A percentile compares a stretch with the other conserved stretches of the same genome.
phyloP scores from a whole-genome alignment of 352 stramenopile genomes.

The Phytophthora rubi region DNA sequence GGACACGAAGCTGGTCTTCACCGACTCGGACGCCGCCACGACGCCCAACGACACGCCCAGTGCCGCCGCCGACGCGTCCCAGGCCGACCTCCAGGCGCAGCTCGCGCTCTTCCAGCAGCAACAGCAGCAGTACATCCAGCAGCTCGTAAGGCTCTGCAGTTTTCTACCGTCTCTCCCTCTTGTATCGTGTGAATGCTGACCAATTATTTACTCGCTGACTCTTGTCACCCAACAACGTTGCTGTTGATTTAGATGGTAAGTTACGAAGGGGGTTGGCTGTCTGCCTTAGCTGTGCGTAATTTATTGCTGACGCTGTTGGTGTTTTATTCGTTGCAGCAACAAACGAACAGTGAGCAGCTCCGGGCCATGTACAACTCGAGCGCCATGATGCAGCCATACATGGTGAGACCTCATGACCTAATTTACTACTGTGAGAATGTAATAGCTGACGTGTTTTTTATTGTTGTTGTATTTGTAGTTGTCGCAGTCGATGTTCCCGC shows the following conservation, averaged over 20 bases:
- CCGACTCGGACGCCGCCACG: conserved; percentile 32
- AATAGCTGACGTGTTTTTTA: background rate
- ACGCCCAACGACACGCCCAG: conserved; percentile 23
- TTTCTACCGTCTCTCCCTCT: background rate
- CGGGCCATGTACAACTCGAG: conserved; percentile 80
- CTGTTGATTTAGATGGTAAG: conserved; percentile 42
- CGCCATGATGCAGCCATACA: conserved; percentile 88
- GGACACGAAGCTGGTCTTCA: conserved; percentile 41
- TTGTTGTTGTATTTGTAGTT: conserved; percentile 37
- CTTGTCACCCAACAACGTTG: background rate
- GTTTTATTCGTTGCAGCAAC: conserved; percentile 34
- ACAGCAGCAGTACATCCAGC: conserved; percentile 65
- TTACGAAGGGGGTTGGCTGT: too few relatives aligned
- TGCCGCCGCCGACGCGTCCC: conserved; percentile 23
- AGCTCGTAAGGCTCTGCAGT: conserved; percentile 39
- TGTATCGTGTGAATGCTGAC: conserved; percentile 11
- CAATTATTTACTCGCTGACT: conserved; percentile 3
- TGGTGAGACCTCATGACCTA: conserved; percentile 43
- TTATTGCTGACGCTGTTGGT: background rate
- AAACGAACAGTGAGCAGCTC: conserved; percentile 83
- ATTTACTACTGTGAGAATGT: background rate
- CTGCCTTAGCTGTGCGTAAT: background rate
- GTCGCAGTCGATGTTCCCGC: conserved; percentile 72
- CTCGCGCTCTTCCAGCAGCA: conserved; percentile 67
- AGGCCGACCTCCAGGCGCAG: conserved; percentile 54